These are phyloP conservation scores for Fusarium proliferatum DNA, from an alignment of 2,329 filamentous ascomycete species.

Conservation along the genomic window DNA sequence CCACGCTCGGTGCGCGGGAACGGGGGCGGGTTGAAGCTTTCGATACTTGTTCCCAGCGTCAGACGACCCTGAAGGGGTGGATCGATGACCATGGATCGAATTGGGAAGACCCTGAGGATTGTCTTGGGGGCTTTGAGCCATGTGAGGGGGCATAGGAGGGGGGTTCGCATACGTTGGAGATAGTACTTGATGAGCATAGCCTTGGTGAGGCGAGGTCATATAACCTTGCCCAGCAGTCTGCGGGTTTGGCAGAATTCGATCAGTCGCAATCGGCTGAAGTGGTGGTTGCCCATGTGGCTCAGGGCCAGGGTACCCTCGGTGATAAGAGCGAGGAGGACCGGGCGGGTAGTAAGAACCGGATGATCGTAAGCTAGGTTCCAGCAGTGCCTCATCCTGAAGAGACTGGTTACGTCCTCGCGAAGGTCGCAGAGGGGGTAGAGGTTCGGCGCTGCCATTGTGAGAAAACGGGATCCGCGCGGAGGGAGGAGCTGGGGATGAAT, in stretches of 20 bases:
- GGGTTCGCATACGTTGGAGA: slow-evolving; percentile 53
- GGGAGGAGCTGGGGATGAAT: slow-evolving; percentile 45
- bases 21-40: slow-evolving; percentile 68
- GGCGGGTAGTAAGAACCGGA: slow-evolving; percentile 49
- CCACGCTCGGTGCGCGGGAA: slow-evolving; percentile 62
- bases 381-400: slow-evolving; percentile 48
- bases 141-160: slow-evolving; percentile 44
- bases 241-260: slow-evolving; percentile 51
- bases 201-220: slow-evolving; percentile 50
- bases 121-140: slow-evolving; percentile 52
- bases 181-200: slow-evolving; percentile 49
- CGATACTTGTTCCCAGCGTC: slow-evolving; percentile 61
- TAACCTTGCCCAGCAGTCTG: slow-evolving; percentile 48
- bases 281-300: slow-evolving; percentile 45
- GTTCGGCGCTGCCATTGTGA: slow-evolving; percentile 50
- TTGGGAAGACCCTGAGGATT: slow-evolving; percentile 47
- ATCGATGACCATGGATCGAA: slow-evolving; percentile 51
- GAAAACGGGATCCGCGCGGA: slow-evolving; percentile 51
- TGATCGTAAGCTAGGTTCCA: slow-evolving; percentile 49
- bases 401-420: slow-evolving; percentile 51
- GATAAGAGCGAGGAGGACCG: slow-evolving; percentile 47
- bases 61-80: slow-evolving; percentile 53
- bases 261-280: slow-evolving; percentile 46
- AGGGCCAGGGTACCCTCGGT: slow-evolving; percentile 47
- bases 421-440: slow-evolving; percentile 54